Percentiles rank a stretch among this genome's conserved stretches.
phyloP scores from a whole-genome alignment of 768 basidiomycete genomes.

The Pulveroboletus ravenelii region DNA sequence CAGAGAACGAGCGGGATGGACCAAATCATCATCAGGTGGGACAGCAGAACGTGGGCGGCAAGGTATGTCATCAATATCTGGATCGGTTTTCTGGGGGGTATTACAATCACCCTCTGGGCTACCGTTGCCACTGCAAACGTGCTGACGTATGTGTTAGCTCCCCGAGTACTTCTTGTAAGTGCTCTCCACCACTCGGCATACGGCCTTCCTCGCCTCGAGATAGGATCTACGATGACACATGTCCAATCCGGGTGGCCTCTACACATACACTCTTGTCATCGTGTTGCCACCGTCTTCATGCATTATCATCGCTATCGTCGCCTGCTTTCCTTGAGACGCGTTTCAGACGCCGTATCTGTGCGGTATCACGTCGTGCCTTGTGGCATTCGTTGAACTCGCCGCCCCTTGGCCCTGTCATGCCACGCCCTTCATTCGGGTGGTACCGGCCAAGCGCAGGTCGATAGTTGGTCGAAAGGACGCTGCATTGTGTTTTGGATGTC shows the following conservation, averaged over 20 bases:
- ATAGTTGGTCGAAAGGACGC: conserved; percentile 7
- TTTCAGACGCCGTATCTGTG: conserved; percentile 3
- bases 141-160: conserved; percentile 40
- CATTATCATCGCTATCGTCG: conserved; percentile 4
- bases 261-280: conserved; percentile 1
- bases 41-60: conserved; percentile 68
- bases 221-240: conserved; percentile 7
- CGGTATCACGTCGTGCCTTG: background rate
- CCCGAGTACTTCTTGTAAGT: conserved; percentile 73
- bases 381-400: background rate
- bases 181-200: background rate
- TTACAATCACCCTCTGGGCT: too few species aligned
- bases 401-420: background rate
- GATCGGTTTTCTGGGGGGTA: background rate
- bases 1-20: conserved; percentile 94
- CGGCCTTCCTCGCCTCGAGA: background rate
- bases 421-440: background rate
- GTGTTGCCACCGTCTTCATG: background rate
- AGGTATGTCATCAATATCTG: conserved; percentile 41
- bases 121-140: background rate
- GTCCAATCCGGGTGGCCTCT: background rate
- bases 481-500: conserved; percentile 5
- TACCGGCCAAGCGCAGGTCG: background rate
- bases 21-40: conserved; percentile 71
- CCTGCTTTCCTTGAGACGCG: background rate